Base-by-base conservation (phyloP, 164 flowering plant genomes). In the Amborella trichopoda region DNA sequence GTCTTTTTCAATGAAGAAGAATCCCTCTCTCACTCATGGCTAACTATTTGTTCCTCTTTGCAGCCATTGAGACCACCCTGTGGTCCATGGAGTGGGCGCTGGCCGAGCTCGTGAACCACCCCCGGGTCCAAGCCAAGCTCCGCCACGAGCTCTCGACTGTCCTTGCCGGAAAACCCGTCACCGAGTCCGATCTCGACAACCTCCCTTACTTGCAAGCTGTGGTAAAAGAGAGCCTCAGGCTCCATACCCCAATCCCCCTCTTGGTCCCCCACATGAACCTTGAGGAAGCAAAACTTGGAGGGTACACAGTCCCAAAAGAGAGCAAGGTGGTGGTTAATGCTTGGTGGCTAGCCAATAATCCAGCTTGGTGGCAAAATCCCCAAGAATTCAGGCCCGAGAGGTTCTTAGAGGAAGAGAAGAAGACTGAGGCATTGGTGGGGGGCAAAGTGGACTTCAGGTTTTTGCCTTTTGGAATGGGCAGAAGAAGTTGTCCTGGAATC, bases 11-110 rank as follows among this genome's bases (percentile, higher is more conserved):
- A n/a, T n/a, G n/a, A n/a, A n/a, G n/a, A n/a, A n/a, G n/a, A n/a
- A n/a, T n/a, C 13, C 23, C 23, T 37, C 39, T 13, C 28, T 50
- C 22, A 14, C 6, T 49, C 41, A 20, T 5, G 16, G 16, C 13
- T 28, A 11, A 14, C 9, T 23, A 19, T 27, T 40, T 2, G 11
- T 21, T 38, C 8, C 28, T 10, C 6, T 26, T 25, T 38, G 48
- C 53, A 47, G 89, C 81, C 13, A 80, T 77, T 21, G 89, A 78
- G 27, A 78, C 90, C 10, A 76, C 82, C 12, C 42, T 76, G 23
- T 78, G 82, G 84, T 73, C 82, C 3, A 70, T 81, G 65, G 85
- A 81, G 38, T 81, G 90, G 90, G 78, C 68, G 10, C 72, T 81
- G 18, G 90, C 90, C 3, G 85, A 81, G 65, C 58, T 81, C 23